A percentile compares a stretch with the other conserved stretches of the same genome.
These are phyloP conservation scores for Priceomyces haplophilus DNA, from an alignment of 805 yeast species.

Conservation along the genomic window DNA sequence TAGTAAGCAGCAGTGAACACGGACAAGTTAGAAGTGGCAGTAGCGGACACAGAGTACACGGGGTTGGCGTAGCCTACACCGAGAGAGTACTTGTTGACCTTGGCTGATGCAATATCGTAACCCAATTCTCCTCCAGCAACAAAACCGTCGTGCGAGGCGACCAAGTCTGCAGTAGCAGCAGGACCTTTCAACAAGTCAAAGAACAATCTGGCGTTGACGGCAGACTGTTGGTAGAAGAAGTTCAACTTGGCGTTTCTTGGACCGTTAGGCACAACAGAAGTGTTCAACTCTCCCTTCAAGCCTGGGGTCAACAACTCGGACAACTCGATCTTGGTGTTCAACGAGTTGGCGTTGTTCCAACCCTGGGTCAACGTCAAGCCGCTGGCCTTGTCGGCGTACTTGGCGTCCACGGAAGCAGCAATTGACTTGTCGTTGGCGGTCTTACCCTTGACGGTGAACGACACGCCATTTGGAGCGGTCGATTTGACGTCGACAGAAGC, in stretches of 20 bases:
- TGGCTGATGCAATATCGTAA: slow-evolving; percentile 90
- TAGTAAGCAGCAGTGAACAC: slow-evolving; percentile 93
- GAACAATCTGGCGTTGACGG: slow-evolving; percentile 90
- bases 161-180: slow-evolving; percentile 88
- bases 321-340: slow-evolving; percentile 91
- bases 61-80: slow-evolving; percentile 92
- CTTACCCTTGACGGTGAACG: slow-evolving; percentile 92
- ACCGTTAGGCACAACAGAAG: slow-evolving; percentile 82
- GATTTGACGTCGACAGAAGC: slow-evolving; percentile 89
- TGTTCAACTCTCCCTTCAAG: slow-evolving; percentile 85
- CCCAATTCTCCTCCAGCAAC: slow-evolving; percentile 96
- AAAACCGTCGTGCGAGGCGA: slow-evolving; percentile 94
- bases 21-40: slow-evolving; percentile 81
- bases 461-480: slow-evolving; percentile 93
- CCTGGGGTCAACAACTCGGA: slow-evolving; percentile 92
- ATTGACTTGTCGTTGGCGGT: slow-evolving; percentile 75
- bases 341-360: slow-evolving; percentile 91
- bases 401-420: slow-evolving; percentile 86
- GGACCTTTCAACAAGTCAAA: slow-evolving; percentile 96
- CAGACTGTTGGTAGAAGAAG: slow-evolving; percentile 87
- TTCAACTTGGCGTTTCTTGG: slow-evolving; percentile 85
- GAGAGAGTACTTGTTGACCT: slow-evolving; percentile 89
- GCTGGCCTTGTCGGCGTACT: slow-evolving; percentile 86
- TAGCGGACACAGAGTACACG: slow-evolving; percentile 78
- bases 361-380: slow-evolving; percentile 96